phyloP scores from a whole-genome alignment of 306 rosid species.

The Castanospermum australe region DNA sequence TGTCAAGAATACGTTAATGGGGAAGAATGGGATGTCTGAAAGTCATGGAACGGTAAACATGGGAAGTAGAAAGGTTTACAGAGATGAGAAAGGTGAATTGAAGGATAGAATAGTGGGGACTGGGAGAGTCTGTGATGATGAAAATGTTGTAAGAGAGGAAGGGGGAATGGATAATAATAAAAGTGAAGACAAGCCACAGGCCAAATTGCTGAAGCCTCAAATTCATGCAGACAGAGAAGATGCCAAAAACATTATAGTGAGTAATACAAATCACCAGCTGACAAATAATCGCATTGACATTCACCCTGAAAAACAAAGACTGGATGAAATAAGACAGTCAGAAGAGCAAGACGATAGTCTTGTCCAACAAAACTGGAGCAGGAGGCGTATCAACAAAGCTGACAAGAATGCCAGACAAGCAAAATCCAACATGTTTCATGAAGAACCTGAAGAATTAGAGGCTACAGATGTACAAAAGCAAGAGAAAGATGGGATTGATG shows the following conservation, averaged over 20 bases:
- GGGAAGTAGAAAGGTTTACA: slow-evolving; percentile 29
- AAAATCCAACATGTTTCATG: background rate
- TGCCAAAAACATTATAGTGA: background rate
- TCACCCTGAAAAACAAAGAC: background rate
- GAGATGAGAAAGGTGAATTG: slow-evolving; percentile 23
- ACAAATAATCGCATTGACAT: slow-evolving; percentile 2
- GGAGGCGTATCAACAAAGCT: slow-evolving; percentile 21
- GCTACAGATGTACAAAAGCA: slow-evolving; percentile 28
- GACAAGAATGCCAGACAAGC: slow-evolving; percentile 20
- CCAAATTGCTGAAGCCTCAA: slow-evolving; percentile 9
- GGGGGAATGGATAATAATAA: background rate
- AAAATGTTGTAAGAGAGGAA: background rate
- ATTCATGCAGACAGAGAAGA: slow-evolving; percentile 26
- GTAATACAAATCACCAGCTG: slow-evolving; percentile 19
- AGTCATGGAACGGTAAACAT: slow-evolving; percentile 25
- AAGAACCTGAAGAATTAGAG: slow-evolving; percentile 21
- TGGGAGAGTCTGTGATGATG: slow-evolving; percentile 2
- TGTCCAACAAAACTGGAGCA: slow-evolving; percentile 32
- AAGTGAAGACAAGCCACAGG: slow-evolving; percentile 18
- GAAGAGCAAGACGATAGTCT: slow-evolving; percentile 23
- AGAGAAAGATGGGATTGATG: slow-evolving; percentile 14
- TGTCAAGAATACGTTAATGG: slow-evolving; percentile 34
- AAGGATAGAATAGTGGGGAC: slow-evolving; percentile 18
- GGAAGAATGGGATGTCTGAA: slow-evolving; percentile 27
- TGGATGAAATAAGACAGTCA: background rate